Evolutionary conservation across 1,284 basidiomycete genomes (phyloP).

Genomic region (Ganoderma resinaceum): DNA sequence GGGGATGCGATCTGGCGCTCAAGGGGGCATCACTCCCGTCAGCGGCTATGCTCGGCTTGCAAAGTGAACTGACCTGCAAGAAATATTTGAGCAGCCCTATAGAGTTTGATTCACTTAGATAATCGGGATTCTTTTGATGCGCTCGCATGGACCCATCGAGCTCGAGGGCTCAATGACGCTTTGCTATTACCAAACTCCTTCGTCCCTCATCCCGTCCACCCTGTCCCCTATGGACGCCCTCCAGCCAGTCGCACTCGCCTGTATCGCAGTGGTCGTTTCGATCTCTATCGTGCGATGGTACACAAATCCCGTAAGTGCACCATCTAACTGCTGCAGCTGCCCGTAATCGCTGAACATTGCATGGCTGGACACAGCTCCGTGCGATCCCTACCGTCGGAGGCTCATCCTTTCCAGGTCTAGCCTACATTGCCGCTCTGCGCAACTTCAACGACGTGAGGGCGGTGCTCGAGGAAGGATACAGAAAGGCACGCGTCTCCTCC

Average conservation of each 20-base stretch:
- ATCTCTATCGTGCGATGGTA: neutral
- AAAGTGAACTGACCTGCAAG: no score
- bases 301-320: neutral
- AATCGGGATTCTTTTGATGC: no score
- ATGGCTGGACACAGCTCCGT: neutral
- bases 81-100: no score
- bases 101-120: no score
- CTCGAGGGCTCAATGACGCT: no score
- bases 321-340: no score
- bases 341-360: neutral
- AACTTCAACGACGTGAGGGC: neutral
- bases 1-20: no score
- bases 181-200: no score
- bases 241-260: neutral
- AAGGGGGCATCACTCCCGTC: no score
- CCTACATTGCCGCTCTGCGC: neutral
- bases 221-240: neutral
- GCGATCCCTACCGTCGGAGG: neutral
- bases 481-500: neutral
- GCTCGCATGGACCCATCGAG: no score
- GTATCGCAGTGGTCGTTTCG: neutral
- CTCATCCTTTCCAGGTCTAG: neutral
- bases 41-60: no score
- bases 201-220: no score
- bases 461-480: slow-evolving; percentile 24